Evolutionary conservation across 768 basidiomycete species (phyloP).

Genomic region (Serendipita vermifera): DNA sequence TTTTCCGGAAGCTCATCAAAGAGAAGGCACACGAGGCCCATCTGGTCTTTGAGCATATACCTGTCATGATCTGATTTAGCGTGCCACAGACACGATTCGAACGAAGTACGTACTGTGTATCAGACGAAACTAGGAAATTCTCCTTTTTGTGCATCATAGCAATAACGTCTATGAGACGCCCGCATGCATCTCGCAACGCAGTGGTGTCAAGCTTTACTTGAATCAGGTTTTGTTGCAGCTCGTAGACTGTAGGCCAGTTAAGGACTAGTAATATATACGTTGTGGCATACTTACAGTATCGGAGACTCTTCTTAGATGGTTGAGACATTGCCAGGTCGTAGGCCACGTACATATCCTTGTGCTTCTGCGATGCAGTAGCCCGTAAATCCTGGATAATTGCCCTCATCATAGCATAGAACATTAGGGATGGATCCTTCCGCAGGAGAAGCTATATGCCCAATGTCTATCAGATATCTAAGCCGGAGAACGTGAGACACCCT

Average conservation of each 20-base stretch:
- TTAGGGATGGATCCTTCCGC: neutral
- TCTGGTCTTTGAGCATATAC: neutral
- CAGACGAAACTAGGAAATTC: neutral
- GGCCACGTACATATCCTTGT: neutral
- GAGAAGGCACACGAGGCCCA: neutral
- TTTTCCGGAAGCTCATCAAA: neutral
- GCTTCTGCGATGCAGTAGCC: neutral
- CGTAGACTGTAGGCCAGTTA: neutral
- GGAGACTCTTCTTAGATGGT: neutral
- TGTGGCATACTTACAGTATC: neutral
- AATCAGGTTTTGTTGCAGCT: neutral
- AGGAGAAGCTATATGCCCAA: neutral
- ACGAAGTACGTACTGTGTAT: neutral
- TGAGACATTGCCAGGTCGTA: neutral
- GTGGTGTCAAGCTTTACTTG: neutral
- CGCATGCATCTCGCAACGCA: neutral
- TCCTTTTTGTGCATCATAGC: neutral
- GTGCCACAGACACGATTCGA: neutral
- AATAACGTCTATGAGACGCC: neutral
- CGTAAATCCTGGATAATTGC: neutral
- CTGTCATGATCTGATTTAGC: neutral
- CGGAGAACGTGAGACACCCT: neutral
- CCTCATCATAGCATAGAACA: neutral
- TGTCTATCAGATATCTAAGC: neutral
- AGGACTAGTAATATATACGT: neutral